These are phyloP conservation scores for Karstenula rhodostoma DNA, from an alignment of 2,329 filamentous ascomycete genomes.

Conservation along the genomic window DNA sequence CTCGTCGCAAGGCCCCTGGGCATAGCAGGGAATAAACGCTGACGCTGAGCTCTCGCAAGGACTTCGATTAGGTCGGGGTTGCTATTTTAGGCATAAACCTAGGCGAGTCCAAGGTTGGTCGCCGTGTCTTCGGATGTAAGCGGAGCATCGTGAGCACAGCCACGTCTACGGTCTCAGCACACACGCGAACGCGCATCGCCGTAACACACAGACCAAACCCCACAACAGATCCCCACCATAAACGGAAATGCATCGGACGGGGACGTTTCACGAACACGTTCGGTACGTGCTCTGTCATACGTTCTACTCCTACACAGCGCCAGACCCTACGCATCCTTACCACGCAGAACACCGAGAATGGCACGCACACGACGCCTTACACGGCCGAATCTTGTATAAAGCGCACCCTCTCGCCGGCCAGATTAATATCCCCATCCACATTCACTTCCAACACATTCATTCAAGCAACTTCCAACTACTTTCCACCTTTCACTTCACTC, in stretches of 20 bases:
- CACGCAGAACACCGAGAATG: background rate
- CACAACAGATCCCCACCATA: background rate
- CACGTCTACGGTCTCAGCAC: too few species aligned
- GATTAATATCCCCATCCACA: background rate
- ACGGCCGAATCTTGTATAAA: background rate
- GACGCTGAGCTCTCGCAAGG: too few species aligned
- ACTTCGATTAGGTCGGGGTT: too few species aligned
- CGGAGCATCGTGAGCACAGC: too few species aligned
- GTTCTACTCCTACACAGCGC: background rate
- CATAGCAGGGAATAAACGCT: too few species aligned
- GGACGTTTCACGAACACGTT: background rate
- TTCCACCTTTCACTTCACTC: conserved; percentile 8
- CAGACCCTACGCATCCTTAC: background rate
- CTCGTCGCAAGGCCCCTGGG: background rate
- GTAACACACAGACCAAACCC: background rate
- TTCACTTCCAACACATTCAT: background rate
- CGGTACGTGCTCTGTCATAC: background rate
- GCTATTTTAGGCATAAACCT: too few species aligned
- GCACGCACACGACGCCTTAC: background rate
- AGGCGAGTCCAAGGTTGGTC: too few species aligned
- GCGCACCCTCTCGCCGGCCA: background rate
- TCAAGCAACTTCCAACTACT: conserved; percentile 2
- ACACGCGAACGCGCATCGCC: background rate
- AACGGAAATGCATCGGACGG: background rate
- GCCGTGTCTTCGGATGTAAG: too few species aligned